These are phyloP conservation scores for Calonectria fujianensis DNA, from an alignment of 2,329 filamentous ascomycete genomes.

Conservation along the genomic window DNA sequence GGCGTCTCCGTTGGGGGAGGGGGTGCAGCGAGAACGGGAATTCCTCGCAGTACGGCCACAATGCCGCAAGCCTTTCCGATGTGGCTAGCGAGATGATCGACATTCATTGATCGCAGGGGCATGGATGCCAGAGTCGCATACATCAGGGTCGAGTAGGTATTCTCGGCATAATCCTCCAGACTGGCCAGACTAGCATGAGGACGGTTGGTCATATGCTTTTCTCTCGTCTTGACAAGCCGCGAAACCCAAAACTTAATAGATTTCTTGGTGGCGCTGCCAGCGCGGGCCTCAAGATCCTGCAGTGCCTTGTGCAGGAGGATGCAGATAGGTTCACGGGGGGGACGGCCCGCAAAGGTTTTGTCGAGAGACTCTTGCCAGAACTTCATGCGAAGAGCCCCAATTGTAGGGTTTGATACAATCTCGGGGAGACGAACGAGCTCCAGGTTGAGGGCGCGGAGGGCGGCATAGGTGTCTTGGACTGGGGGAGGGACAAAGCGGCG, in stretches of 20 bases:
- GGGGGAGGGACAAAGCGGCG: slow-evolving; percentile 87
- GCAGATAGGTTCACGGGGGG: slow-evolving; percentile 93
- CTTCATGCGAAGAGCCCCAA: slow-evolving; percentile 92
- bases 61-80: slow-evolving; percentile 97
- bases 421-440: slow-evolving; percentile 94
- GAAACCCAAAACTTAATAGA: slow-evolving; percentile 83
- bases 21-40: slow-evolving; percentile 89
- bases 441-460: slow-evolving; percentile 93
- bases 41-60: slow-evolving; percentile 86
- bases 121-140: slow-evolving; percentile 90
- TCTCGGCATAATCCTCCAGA: slow-evolving; percentile 93
- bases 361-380: slow-evolving; percentile 94
- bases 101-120: slow-evolving; percentile 86
- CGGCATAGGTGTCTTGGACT: slow-evolving; percentile 88
- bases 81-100: slow-evolving; percentile 95
- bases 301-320: slow-evolving; percentile 86
- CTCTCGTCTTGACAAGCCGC: slow-evolving; percentile 86
- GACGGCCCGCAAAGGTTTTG: slow-evolving; percentile 83
- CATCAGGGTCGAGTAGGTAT: slow-evolving; percentile 93
- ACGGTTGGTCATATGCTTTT: slow-evolving; percentile 88
- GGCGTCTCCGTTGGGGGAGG: slow-evolving; percentile 70
- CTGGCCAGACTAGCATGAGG: slow-evolving; percentile 84
- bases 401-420: slow-evolving; percentile 88
- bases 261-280: slow-evolving; percentile 64
- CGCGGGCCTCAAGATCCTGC: slow-evolving; percentile 72